Percentiles rank a stretch among this genome's conserved stretches.
Conservation (phyloP, 139 green algal genomes). For the Astrephomene gubernaculifera region DNA sequence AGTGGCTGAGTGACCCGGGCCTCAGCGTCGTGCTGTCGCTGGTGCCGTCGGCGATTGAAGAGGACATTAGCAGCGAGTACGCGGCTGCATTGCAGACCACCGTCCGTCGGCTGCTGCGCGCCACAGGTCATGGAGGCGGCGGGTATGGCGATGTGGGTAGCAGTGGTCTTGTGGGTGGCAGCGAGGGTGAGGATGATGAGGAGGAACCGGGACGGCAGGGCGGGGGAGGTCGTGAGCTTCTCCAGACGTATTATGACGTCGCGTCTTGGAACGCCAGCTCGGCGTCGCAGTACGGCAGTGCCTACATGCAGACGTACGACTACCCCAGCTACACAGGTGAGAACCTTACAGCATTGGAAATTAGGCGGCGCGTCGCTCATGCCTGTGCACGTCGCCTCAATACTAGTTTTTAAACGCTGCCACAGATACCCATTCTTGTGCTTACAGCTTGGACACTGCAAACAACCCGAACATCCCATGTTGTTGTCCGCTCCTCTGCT, state of each 20-base stretch:
- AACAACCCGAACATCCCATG: too few species aligned
- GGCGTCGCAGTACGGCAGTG: background rate
- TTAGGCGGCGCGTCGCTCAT: too few species aligned
- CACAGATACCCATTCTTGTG: too few species aligned
- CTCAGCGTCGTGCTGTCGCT: constrained; percentile 41
- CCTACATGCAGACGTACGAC: constrained; percentile 23
- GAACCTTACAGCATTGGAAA: too few species aligned
- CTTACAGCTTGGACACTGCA: too few species aligned
- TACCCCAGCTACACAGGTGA: constrained; percentile 30
- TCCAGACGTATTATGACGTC: background rate
- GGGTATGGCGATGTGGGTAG: too few species aligned
- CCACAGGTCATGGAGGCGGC: too few species aligned
- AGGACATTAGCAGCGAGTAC: constrained; percentile 1
- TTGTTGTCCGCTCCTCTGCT: background rate
- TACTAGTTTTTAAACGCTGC: too few species aligned
- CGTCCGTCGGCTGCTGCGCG: constrained; percentile 8
- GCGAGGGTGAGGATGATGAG: background rate
- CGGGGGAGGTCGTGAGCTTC: too few species aligned
- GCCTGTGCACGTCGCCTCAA: too few species aligned
- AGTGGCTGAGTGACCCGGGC: constrained; percentile 28
- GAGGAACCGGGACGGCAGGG: background rate
- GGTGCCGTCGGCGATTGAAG: constrained; percentile 15
- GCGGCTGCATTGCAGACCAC: background rate
- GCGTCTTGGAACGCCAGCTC: background rate
- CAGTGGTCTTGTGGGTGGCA: background rate